Evolutionary conservation across 2,329 filamentous ascomycete species (phyloP), one percentile per base, ranked within the genome.

Genomic region (Orbilia brochopaga): DNA sequence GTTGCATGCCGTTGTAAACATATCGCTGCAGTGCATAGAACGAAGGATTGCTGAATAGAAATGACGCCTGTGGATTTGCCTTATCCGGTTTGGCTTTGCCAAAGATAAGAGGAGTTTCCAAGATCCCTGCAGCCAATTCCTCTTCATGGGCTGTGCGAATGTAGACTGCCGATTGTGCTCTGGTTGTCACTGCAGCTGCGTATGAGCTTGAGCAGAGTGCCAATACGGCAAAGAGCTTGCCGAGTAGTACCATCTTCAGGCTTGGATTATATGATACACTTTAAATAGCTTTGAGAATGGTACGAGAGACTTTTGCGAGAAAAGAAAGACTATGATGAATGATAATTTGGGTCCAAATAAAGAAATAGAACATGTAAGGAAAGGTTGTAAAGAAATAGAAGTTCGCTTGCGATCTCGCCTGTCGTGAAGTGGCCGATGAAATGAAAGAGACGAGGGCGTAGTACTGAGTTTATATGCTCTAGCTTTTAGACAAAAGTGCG

Each of bases 1-100:
- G 59, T 44, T 64, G 66, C 66, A 70, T 70, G 15, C 66, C 66
- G 23, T 70, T 70, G n/a, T 64, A 64, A 15, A 64, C 60, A 30
- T 70, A 70, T 52, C 42, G 35, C 15, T 70, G 66, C 10, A 70
- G 37, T 30, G 53, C 44, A 37, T 70, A 70, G 46, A 64, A 70
- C 3, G 54, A 24, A 1, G 46, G 35, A 42, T 64, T 70, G 32
- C 59, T 70, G 60, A 70, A 70, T 23, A 70, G 21, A 51, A 70
- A 70, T 15, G 66, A 70, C 6, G 59, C 66, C n/a, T 64, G 59
- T 5, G 66, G 66, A 30, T 70, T 70, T 17, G 59, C 48, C 1
- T 44, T 13, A 27, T 64, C 53, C 24, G 66, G 66, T 5, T 64
- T 58, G 19, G 66, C 48, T n/a, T 44, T 27, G 11, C 66, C 66